Base-by-base conservation (phyloP, 768 basidiomycete genomes). In the Boletus bicolor region DNA sequence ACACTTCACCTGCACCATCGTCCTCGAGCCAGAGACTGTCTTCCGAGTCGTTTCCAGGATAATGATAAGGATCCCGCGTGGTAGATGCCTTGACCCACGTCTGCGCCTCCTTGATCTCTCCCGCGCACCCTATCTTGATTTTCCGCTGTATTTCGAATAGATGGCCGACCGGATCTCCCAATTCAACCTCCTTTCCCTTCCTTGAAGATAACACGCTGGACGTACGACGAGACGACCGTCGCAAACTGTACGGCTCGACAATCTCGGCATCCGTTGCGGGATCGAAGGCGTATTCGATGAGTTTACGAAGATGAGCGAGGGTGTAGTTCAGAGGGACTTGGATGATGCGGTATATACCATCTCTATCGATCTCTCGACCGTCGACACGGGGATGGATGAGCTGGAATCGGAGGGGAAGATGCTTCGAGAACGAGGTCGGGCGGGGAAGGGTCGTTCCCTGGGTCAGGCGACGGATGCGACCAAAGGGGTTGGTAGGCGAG, bases 241-340 rank as follows among this genome's bases (percentile, higher is more conserved):
- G 63, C 17, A 65, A 21, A 11, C 28, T 54, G 26, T 62, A 60
- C 11, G 62, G 51, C 34, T 58, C 62, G 24, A 55, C 39, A 35
- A 71, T 63, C 47, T 72, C 69, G 8, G 45, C 52, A 9, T 72
- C 62, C 26, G 36, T 60, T 1, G 70, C 66, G 3, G 68, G 69
- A 48, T 59, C 55, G 59, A 87, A 89, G 6, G 87, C 69, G 64
- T 82, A 90, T 7, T 78, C 71, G 30, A 89, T 75, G 45, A 91
- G 77, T 44, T 76, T 78, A 39, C 81, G 80, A 5, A 91, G 73
- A 62, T 86, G 86, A 0, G 79, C 73, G 59, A 91, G 84, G 0
- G 84, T 86, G 65, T 88, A 89, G 64, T 78, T 86, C 28, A 82
- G 72, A 0, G 88, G 88, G 8, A 88, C 85, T 59, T 87, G 87